Conservation (phyloP, 352 stramenopile species). For the Plasmopara halstedii region DNA sequence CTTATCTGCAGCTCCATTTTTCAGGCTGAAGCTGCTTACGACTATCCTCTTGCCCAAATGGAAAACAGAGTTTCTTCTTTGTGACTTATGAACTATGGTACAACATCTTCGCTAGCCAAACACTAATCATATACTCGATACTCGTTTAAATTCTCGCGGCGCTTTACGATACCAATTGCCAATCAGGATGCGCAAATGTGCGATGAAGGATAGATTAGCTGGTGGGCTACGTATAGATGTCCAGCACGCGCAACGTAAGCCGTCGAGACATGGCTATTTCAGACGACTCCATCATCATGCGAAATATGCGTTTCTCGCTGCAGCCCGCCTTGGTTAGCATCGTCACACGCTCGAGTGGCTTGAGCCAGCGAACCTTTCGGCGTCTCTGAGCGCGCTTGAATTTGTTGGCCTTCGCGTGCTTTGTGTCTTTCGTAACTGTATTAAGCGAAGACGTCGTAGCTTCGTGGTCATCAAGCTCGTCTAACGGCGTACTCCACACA, state of each 20-base stretch:
- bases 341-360: constrained; percentile 49
- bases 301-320: constrained; percentile 57
- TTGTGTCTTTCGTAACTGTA: constrained; percentile 6
- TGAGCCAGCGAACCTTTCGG: constrained; percentile 51
- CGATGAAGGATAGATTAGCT: background rate
- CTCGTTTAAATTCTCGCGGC: background rate
- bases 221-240: constrained; percentile 11
- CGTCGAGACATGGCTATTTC: constrained; percentile 63
- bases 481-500: constrained; percentile 40
- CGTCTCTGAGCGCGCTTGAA: constrained; percentile 21
- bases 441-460: background rate
- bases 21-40: too few species aligned
- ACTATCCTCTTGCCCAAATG: too few species aligned
- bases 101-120: background rate
- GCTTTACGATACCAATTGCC: background rate
- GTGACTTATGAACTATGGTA: background rate
- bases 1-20: too few species aligned
- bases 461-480: constrained; percentile 16
- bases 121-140: background rate
- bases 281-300: constrained; percentile 60
- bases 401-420: constrained; percentile 7
- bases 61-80: too few species aligned
- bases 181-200: background rate
- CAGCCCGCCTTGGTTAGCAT: constrained; percentile 59
- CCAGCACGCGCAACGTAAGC: constrained; percentile 32